Percentiles rank a stretch among this genome's conserved stretches.
Evolutionary conservation across 331 rosid species (phyloP).

Genomic region (Stylosanthes scabra): DNA sequence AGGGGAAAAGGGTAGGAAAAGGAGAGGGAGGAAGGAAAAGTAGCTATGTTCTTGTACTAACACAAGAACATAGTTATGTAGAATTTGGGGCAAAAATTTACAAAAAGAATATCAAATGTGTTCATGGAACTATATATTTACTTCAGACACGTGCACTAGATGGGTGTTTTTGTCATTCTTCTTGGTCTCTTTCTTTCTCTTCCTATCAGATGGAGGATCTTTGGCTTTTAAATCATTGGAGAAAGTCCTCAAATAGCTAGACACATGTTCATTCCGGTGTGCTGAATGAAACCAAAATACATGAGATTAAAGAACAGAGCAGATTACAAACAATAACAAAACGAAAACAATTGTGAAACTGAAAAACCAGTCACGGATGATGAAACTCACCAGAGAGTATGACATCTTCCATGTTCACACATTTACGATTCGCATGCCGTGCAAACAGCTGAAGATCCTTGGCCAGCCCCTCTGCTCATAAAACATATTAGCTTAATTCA

Average conservation of each 20-base stretch:
- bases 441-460: conserved; percentile 87
- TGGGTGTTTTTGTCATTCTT: conserved; percentile 57
- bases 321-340: neutral
- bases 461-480: conserved; percentile 77
- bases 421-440: conserved; percentile 86
- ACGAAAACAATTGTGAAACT: neutral
- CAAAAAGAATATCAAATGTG: conserved; percentile 20
- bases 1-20: too few relatives aligned
- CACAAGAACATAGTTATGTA: neutral
- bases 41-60: neutral
- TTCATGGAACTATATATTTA: neutral
- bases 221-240: conserved; percentile 71
- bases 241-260: conserved; percentile 64
- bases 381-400: conserved; percentile 76
- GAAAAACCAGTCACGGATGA: neutral
- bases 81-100: neutral
- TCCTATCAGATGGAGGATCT: conserved; percentile 85
- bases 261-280: conserved; percentile 83
- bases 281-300: conserved; percentile 63
- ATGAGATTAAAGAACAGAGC: neutral
- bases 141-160: conserved; percentile 5
- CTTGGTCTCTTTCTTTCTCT: conserved; percentile 70
- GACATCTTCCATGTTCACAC: conserved; percentile 89
- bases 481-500: conserved; percentile 17
- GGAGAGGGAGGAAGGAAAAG: neutral